Percentiles rank a stretch among this genome's conserved stretches.
phyloP scores from a whole-genome alignment of 2,329 filamentous ascomycete species.

The Ceratocystis variospora region DNA sequence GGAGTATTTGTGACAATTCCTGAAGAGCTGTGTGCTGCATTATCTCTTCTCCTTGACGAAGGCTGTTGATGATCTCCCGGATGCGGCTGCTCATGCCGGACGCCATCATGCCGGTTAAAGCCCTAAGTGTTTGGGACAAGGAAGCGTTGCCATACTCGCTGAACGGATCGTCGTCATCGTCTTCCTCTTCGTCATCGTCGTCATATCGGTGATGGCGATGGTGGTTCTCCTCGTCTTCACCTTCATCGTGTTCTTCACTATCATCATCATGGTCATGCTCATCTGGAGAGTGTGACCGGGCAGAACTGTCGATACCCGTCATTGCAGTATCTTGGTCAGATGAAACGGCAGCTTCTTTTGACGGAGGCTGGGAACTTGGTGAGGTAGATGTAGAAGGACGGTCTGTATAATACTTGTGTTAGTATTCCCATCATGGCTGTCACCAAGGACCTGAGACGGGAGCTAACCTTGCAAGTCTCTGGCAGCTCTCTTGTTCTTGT shows the following conservation, averaged over 20 bases:
- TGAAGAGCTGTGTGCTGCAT: constrained; percentile 84
- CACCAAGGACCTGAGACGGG: neutral
- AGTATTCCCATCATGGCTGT: neutral
- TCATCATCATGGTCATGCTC: constrained; percentile 23
- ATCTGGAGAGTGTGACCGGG: constrained; percentile 31
- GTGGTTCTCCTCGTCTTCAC: constrained; percentile 18
- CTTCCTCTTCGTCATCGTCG: constrained; percentile 45
- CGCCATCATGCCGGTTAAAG: constrained; percentile 74
- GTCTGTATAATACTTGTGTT: neutral
- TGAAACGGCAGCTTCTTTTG: constrained; percentile 41
- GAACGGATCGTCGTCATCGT: constrained; percentile 53
- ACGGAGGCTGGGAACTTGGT: constrained; percentile 32
- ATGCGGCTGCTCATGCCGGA: constrained; percentile 68
- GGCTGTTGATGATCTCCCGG: constrained; percentile 58
- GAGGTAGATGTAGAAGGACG: constrained; percentile 19
- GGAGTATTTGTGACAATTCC: constrained; percentile 80
- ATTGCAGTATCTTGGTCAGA: constrained; percentile 54
- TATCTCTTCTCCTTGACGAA: constrained; percentile 76
- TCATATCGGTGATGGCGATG: constrained; percentile 26
- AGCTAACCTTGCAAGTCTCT: constrained; percentile 12
- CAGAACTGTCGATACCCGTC: constrained; percentile 51
- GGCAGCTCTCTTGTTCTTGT: constrained; percentile 18
- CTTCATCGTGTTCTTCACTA: constrained; percentile 9
- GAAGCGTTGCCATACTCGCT: constrained; percentile 43
- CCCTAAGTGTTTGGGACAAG: constrained; percentile 68